These are phyloP conservation scores for Beauveria asiatica DNA, from an alignment of 2,329 filamentous ascomycete species.

Conservation along the genomic window DNA sequence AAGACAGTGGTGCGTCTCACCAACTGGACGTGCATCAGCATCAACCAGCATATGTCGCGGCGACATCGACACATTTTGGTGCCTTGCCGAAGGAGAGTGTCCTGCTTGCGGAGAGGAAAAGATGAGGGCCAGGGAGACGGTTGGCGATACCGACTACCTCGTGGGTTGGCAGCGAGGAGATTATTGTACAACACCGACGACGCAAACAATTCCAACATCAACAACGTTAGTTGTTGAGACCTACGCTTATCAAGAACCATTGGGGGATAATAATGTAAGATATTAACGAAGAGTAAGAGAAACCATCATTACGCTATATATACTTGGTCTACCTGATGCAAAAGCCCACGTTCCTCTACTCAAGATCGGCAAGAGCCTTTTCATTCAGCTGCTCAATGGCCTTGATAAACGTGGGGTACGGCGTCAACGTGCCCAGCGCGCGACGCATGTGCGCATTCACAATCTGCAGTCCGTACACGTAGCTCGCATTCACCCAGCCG, in stretches of 20 bases:
- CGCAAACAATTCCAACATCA: no score
- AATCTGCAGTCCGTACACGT: conserved; percentile 85
- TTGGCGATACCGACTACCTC: background rate
- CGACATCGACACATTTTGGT: background rate
- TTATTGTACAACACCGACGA: background rate
- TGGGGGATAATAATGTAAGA: background rate
- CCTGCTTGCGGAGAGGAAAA: background rate
- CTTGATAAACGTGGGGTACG: conserved; percentile 73
- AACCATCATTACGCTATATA: conserved; percentile 2
- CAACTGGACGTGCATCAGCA: background rate
- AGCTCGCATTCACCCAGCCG: conserved; percentile 98
- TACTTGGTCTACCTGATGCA: conserved; percentile 2
- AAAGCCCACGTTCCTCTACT: conserved; percentile 10
- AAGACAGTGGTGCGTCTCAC: background rate
- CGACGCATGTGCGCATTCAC: conserved; percentile 83
- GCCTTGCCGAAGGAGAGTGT: background rate
- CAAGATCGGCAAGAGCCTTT: conserved; percentile 41
- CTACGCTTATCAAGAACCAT: background rate
- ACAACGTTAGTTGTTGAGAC: background rate
- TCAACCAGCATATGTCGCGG: background rate
- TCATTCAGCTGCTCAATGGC: conserved; percentile 50
- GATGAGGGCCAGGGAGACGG: background rate
- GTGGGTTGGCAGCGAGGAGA: no score
- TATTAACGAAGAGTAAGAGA: background rate
- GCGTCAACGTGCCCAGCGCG: conserved; percentile 78